These are phyloP conservation scores for Leccinum olivaceopallidum DNA, from an alignment of 768 basidiomycete species.

Conservation along the genomic window DNA sequence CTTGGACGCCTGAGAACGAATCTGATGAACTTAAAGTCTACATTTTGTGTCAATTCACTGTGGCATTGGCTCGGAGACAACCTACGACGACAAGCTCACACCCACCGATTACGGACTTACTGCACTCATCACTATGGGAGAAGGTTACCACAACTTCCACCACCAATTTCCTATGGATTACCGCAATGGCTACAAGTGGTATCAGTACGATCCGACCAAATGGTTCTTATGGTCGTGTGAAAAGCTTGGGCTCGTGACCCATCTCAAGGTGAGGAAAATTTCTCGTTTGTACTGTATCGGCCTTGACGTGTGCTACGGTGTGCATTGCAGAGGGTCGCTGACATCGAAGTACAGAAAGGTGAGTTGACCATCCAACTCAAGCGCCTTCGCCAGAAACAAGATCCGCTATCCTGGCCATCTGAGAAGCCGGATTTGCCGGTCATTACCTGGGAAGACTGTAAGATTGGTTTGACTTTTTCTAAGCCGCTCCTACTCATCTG, in stretches of 20 bases:
- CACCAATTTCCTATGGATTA: constrained; percentile 96
- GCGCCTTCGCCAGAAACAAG: constrained; percentile 73
- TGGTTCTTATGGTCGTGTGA: constrained; percentile 66
- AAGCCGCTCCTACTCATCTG: constrained; percentile 7
- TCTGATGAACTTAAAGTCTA: too few relatives aligned
- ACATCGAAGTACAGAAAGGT: constrained; percentile 75
- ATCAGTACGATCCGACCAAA: constrained; percentile 88
- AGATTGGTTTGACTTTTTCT: constrained; percentile 12
- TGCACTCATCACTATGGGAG: too few relatives aligned
- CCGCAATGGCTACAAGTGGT: constrained; percentile 88
- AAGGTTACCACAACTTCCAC: constrained; percentile 31
- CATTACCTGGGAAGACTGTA: constrained; percentile 82
- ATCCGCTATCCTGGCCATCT: constrained; percentile 72
- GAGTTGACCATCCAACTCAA: constrained; percentile 91
- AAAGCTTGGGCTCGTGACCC: constrained; percentile 46
- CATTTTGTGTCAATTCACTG: too few relatives aligned
- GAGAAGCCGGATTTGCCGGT: constrained; percentile 75
- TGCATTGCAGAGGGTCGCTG: constrained; percentile 42
- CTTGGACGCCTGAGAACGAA: too few relatives aligned
- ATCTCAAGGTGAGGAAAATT: constrained; percentile 44
- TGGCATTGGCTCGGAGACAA: too few relatives aligned
- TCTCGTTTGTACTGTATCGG: neutral
- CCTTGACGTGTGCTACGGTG: neutral
- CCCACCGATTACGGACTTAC: too few relatives aligned
- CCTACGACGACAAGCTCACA: too few relatives aligned